Base-by-base conservation (phyloP, 768 basidiomycete species). In the Boletus barrowsii region DNA sequence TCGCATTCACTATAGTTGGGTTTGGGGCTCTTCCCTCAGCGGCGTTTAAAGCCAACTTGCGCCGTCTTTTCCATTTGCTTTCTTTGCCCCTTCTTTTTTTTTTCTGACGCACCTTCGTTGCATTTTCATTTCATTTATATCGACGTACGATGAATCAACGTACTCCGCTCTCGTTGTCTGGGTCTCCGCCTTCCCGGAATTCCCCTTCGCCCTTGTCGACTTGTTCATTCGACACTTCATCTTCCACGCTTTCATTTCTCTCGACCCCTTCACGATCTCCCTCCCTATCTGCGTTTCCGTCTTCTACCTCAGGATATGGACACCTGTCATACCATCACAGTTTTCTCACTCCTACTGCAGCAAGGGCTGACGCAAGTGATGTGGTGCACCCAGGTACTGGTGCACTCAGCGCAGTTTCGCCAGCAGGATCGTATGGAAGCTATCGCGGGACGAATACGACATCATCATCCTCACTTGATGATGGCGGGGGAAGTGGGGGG, bases 401-500 rank as follows among this genome's bases (percentile, higher is more conserved):
- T 41, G 51, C 48, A 30, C 41, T 60, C 18, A 56, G 55, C 15
- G 58, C 64, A 0, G 54, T 35, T 11, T 69, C 68, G 0, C 68
- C 68, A 0, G 54, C 59, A 4, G 60, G 56, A 29, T 72, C 70
- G 0, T 66, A 54, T 33, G 62, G 54, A 10, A 66, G 62, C 33
- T 53, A 65, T 48, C 61, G 42, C 11, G 55, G 60, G 11, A 58
- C 68, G 14, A 59, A 57, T 4, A 55, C 62, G 5, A 51, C 53
- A 5, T 62, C 65, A 1, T 69, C 53, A 4, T 63, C 68, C 2
- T 69, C 68, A 4, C 47, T 60, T 6, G 64, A 67, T 1, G 63
- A 59, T 2, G 40, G 51, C 1, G 55, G 45, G 13, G 54, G 47
- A 14, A 56, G 54, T 24, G 61, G 63, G 10, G 24, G 13, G 4